Evolutionary conservation across 2,329 filamentous ascomycete species (phyloP).

Genomic region (Aspergillus nomiae): DNA sequence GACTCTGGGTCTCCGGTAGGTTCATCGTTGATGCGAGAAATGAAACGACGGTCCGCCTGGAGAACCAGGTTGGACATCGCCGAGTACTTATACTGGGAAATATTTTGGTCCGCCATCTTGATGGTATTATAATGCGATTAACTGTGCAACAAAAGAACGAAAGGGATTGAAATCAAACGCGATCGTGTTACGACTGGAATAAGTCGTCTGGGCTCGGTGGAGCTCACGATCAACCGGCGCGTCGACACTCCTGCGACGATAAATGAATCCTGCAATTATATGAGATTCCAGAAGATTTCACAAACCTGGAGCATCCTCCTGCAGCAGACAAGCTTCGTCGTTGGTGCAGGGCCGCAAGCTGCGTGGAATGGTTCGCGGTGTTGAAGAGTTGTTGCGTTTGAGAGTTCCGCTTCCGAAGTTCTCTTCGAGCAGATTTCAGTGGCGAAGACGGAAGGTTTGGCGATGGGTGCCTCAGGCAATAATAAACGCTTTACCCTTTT

Average conservation of each 20-base stretch:
- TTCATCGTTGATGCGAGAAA: constrained; percentile 89
- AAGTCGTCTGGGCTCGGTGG: constrained; percentile 31
- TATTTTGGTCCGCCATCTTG: constrained; percentile 72
- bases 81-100: constrained; percentile 98
- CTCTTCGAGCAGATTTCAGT: constrained; percentile 35
- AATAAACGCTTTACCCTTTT: constrained; percentile 8
- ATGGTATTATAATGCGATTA: constrained; percentile 13
- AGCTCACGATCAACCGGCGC: constrained; percentile 37
- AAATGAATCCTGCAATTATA: constrained; percentile 28
- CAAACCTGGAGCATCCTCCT: constrained; percentile 43
- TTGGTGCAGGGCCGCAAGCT: constrained; percentile 30
- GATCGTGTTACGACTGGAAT: constrained; percentile 30
- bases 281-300: constrained; percentile 29
- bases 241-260: constrained; percentile 32
- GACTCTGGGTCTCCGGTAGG: constrained; percentile 97
- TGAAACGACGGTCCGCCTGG: constrained; percentile 97
- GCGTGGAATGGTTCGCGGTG: constrained; percentile 19
- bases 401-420: constrained; percentile 30
- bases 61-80: constrained; percentile 99
- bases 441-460: constrained; percentile 37
- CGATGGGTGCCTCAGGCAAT: constrained; percentile 27
- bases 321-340: constrained; percentile 30
- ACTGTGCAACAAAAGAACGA: constrained; percentile 14
- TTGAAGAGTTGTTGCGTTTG: constrained; percentile 27
- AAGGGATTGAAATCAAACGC: constrained; percentile 21